Percentiles rank a stretch among this genome's conserved stretches.
phyloP scores from a whole-genome alignment of 805 yeast genomes.

The Saccharomycopsis lassenensis region DNA sequence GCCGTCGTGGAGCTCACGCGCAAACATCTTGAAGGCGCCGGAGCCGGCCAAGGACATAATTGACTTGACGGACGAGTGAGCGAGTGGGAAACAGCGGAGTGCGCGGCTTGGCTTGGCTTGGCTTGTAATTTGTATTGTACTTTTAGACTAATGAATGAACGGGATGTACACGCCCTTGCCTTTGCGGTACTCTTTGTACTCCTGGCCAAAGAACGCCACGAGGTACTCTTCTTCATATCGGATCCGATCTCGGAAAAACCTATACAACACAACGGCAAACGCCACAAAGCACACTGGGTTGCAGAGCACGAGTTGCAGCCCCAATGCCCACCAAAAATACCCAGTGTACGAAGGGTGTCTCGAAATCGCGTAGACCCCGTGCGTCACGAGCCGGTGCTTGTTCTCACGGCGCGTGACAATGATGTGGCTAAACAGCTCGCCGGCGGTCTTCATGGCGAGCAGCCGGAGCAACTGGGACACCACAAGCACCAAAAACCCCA shows the following conservation, averaged over 20 bases:
- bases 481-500: slow-evolving; percentile 40
- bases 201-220: slow-evolving; percentile 57
- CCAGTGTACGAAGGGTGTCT: slow-evolving; percentile 93
- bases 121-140: too few species aligned
- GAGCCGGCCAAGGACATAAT: too few species aligned
- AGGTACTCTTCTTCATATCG: slow-evolving; percentile 58
- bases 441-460: slow-evolving; percentile 80
- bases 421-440: slow-evolving; percentile 74
- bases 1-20: slow-evolving; percentile 11
- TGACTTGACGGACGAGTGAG: slow-evolving; percentile 8
- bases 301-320: slow-evolving; percentile 60
- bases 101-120: too few species aligned
- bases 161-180: slow-evolving; percentile 55
- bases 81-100: too few species aligned
- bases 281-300: slow-evolving; percentile 50
- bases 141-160: slow-evolving; percentile 35
- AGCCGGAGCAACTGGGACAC: slow-evolving; percentile 64
- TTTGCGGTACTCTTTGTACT: slow-evolving; percentile 43
- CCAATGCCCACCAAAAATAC: slow-evolving; percentile 88
- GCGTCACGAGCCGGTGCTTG: slow-evolving; percentile 60
- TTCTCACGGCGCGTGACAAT: slow-evolving; percentile 38
- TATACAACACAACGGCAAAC: slow-evolving; percentile 49
- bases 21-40: slow-evolving; percentile 6
- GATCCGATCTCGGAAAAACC: slow-evolving; percentile 62
- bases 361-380: slow-evolving; percentile 53